Conservation (phyloP, 495 filamentous ascomycete genomes). For the Cenococcum geophilum region DNA sequence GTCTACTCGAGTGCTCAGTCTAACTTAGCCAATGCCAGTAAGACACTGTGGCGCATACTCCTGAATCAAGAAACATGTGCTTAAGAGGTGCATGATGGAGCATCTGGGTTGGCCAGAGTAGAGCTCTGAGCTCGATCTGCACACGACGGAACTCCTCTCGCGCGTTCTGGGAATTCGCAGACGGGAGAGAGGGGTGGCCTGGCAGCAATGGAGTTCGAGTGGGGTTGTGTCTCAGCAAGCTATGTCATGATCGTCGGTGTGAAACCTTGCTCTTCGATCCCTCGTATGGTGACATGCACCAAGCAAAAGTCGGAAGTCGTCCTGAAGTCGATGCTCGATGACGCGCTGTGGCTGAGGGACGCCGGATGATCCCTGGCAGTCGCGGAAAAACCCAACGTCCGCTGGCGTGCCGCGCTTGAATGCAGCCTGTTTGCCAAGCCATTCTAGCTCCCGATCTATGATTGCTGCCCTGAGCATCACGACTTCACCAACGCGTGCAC, state of each 20-base stretch:
- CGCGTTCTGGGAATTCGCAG: background rate
- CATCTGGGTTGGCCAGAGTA: background rate
- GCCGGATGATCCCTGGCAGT: slow-evolving; percentile 1
- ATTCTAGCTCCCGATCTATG: background rate
- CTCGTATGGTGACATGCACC: background rate
- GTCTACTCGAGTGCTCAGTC: background rate
- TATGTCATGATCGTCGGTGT: background rate
- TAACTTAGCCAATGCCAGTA: background rate
- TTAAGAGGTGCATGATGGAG: background rate
- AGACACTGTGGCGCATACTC: background rate
- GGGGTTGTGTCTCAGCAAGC: background rate
- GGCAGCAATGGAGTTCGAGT: background rate
- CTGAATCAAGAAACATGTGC: background rate
- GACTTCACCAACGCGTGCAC: background rate
- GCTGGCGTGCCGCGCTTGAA: too few relatives aligned
- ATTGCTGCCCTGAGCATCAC: slow-evolving; percentile 5
- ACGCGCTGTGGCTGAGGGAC: background rate
- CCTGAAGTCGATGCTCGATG: slow-evolving; percentile 1
- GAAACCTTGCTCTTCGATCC: background rate
- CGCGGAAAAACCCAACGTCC: background rate
- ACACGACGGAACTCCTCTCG: background rate
- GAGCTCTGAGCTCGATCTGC: background rate
- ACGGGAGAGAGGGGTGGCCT: background rate
- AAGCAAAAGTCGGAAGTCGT: slow-evolving; percentile 8
- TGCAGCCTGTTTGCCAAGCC: background rate